Conservation (phyloP, 2,329 filamentous ascomycete genomes). For the Ophiostoma quercus region DNA sequence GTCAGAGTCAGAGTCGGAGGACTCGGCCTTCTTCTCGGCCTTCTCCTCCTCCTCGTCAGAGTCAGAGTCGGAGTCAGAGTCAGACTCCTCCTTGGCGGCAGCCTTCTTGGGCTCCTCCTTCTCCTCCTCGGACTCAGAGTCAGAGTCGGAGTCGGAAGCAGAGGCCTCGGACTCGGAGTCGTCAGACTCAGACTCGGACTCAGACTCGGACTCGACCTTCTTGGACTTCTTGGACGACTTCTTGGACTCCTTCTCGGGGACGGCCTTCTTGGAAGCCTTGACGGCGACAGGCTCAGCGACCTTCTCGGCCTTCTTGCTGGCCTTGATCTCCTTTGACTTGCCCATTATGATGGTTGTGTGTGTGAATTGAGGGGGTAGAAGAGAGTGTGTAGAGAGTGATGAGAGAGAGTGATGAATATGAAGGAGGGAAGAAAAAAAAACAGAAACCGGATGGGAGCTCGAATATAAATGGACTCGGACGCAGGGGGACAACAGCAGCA, state of each 20-base stretch:
- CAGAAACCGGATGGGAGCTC: conserved; percentile 1
- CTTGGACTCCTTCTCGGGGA: conserved; percentile 53
- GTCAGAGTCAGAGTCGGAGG: conserved; percentile 34
- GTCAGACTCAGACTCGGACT: conserved; percentile 23
- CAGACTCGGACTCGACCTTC: conserved; percentile 34
- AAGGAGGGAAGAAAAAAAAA: conserved; percentile 16
- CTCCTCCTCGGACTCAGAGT: conserved; percentile 32
- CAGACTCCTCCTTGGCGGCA: conserved; percentile 21
- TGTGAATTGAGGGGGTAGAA: conserved; percentile 13
- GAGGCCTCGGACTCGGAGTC: conserved; percentile 22
- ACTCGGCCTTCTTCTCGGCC: conserved; percentile 32
- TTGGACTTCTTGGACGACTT: conserved; percentile 46
- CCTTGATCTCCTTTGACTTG: conserved; percentile 59
- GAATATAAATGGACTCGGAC: conserved; percentile 13
- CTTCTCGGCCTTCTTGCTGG: conserved; percentile 31
- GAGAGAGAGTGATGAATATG: neutral
- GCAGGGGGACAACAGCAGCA: conserved; percentile 13
- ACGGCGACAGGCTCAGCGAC: conserved; percentile 22
- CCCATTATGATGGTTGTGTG: conserved; percentile 48
- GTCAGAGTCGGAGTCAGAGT: conserved; percentile 32
- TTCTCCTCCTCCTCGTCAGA: conserved; percentile 33
- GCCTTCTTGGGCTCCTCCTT: conserved; percentile 36
- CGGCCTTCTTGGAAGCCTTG: conserved; percentile 40
- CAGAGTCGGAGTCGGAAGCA: conserved; percentile 31
- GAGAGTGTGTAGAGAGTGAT: conserved; percentile 21